Conservation (phyloP, 2,329 filamentous ascomycete genomes). For the Sarocladiaceae sp. region DNA sequence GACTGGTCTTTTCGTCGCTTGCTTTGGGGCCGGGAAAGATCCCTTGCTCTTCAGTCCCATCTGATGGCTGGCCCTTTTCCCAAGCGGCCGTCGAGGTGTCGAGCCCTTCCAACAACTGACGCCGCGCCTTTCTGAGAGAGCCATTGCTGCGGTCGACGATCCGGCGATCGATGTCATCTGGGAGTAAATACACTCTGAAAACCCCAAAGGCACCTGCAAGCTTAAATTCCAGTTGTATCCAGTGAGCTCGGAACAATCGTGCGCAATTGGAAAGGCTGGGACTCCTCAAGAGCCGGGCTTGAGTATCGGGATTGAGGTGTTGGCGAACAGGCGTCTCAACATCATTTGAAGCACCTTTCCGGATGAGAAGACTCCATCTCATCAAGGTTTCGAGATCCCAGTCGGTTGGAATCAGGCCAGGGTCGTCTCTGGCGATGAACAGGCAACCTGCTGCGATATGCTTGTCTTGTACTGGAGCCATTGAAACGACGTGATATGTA, state of each 20-base stretch:
- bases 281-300: constrained; percentile 23
- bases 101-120: constrained; percentile 44
- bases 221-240: constrained; percentile 40
- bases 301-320: constrained; percentile 19
- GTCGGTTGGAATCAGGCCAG: background rate
- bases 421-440: constrained; percentile 20
- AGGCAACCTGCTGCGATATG: constrained; percentile 41
- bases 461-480: constrained; percentile 15
- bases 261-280: constrained; percentile 19
- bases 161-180: constrained; percentile 58
- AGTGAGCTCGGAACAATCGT: constrained; percentile 30
- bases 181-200: constrained; percentile 58
- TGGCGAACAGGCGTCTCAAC: background rate
- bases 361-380: background rate
- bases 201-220: constrained; percentile 18
- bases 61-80: constrained; percentile 36
- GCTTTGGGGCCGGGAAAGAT: background rate
- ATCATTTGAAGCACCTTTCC: background rate
- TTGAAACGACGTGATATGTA: constrained; percentile 3
- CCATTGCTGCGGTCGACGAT: constrained; percentile 44
- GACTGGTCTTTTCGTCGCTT: constrained; percentile 43
- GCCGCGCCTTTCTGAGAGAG: constrained; percentile 40
- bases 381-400: background rate
- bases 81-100: constrained; percentile 54
- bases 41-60: background rate